A percentile compares a stretch with the other conserved stretches of the same genome.
phyloP scores from a whole-genome alignment of 1,284 basidiomycete species.

The Cryptococcus depauperatus region DNA sequence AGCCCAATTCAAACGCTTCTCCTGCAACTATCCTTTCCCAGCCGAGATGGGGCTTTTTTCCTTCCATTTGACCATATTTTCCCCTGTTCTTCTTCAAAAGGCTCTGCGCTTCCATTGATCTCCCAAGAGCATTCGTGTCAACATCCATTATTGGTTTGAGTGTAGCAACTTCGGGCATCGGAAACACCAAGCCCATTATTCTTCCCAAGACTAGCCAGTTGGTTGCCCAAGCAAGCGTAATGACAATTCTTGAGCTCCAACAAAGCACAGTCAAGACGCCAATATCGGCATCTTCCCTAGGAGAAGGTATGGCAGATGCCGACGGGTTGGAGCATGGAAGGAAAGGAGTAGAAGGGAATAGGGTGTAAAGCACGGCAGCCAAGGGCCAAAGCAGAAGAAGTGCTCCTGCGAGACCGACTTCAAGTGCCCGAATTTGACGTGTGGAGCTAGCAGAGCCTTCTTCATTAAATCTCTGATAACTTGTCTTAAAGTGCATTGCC shows the following conservation, averaged over 20 bases:
- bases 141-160: background rate
- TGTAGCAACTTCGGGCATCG: slow-evolving; percentile 18
- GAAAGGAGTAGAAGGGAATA: slow-evolving; percentile 27
- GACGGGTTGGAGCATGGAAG: slow-evolving; percentile 29
- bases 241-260: slow-evolving; percentile 14
- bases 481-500: slow-evolving; percentile 9
- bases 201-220: slow-evolving; percentile 26
- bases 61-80: background rate
- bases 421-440: slow-evolving; percentile 19
- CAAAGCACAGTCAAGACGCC: slow-evolving; percentile 16
- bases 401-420: slow-evolving; percentile 16
- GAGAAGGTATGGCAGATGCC: slow-evolving; percentile 13
- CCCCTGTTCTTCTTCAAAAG: background rate
- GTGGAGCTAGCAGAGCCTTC: background rate
- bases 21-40: slow-evolving; percentile 32
- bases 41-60: slow-evolving; percentile 17
- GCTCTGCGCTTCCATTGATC: slow-evolving; percentile 4
- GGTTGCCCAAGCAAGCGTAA: slow-evolving; percentile 24
- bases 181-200: slow-evolving; percentile 29
- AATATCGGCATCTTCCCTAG: slow-evolving; percentile 11
- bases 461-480: background rate
- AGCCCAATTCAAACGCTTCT: slow-evolving; percentile 35
- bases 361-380: slow-evolving; percentile 28
- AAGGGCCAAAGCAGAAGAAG: slow-evolving; percentile 35
- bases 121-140: background rate